Evolutionary conservation across 192 early-diverging fungal genomes (phyloP).

Genomic region (Dimargaris xerosporica): DNA sequence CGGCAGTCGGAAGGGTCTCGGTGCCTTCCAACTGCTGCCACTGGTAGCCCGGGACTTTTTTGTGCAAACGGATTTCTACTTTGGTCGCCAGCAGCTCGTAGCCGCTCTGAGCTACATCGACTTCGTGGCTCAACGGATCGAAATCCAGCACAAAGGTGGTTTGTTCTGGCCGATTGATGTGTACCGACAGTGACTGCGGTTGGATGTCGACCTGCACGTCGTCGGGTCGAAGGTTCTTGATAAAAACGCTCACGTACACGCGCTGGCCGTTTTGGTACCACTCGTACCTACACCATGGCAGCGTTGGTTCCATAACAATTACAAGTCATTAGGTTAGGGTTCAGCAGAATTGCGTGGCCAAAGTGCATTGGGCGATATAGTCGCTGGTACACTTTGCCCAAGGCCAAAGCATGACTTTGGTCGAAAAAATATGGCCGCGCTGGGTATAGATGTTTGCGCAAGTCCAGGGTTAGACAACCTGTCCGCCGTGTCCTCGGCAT

Average conservation of each 20-base stretch:
- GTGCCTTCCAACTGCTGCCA: conserved; percentile 78
- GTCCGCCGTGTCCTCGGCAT: no score
- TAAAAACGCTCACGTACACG: conserved; percentile 80
- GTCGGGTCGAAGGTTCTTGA: conserved; percentile 71
- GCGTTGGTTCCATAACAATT: not conserved
- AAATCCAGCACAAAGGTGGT: conserved; percentile 83
- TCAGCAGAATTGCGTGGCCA: no score
- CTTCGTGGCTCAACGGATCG: conserved; percentile 68
- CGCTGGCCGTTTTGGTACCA: conserved; percentile 92
- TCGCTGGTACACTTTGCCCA: no score
- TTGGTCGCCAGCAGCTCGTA: conserved; percentile 83
- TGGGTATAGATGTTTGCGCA: no score
- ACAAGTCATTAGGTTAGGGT: no score
- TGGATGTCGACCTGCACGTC: conserved; percentile 50
- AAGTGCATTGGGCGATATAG: no score
- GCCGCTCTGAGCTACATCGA: conserved; percentile 51
- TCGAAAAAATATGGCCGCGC: no score
- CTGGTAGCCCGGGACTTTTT: conserved; percentile 52
- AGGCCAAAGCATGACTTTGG: no score
- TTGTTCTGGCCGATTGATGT: conserved; percentile 67
- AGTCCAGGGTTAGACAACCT: no score
- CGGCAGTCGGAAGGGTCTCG: conserved; percentile 24
- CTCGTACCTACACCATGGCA: conserved; percentile 51
- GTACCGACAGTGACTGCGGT: conserved; percentile 49
- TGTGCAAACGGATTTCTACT: conserved; percentile 83